Evolutionary conservation across 2,329 filamentous ascomycete genomes (phyloP).

Genomic region (Paradendryphiella salina): DNA sequence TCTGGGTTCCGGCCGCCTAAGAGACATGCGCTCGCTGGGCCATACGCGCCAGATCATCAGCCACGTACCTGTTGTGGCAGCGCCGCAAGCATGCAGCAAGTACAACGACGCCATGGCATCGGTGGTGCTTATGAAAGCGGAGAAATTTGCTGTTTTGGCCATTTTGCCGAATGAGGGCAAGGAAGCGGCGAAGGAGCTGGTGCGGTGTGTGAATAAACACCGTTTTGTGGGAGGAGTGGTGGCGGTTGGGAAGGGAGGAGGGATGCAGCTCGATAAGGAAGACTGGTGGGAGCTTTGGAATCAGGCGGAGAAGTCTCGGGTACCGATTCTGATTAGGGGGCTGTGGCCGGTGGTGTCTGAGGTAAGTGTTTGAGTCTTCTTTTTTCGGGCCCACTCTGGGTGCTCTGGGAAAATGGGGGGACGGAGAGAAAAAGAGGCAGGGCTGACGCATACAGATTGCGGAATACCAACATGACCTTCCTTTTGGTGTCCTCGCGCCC

Average conservation of each 20-base stretch:
- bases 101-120: conserved; percentile 33
- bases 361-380: conserved; percentile 7
- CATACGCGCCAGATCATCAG: conserved; percentile 33
- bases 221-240: conserved; percentile 56
- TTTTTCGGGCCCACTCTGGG: too few species aligned
- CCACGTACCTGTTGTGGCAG: conserved; percentile 28
- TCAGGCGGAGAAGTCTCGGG: conserved; percentile 46
- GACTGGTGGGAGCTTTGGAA: conserved; percentile 52
- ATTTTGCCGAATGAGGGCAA: conserved; percentile 46
- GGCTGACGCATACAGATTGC: conserved; percentile 11
- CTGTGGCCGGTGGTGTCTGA: conserved; percentile 25
- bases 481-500: conserved; percentile 17
- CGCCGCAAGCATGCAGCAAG: conserved; percentile 22
- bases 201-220: conserved; percentile 49
- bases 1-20: conserved; percentile 26
- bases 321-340: conserved; percentile 41
- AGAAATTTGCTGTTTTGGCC: conserved; percentile 51
- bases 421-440: background rate
- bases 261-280: conserved; percentile 48
- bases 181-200: conserved; percentile 44
- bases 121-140: conserved; percentile 28
- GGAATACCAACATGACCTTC: conserved; percentile 18
- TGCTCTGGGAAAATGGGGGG: background rate
- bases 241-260: conserved; percentile 46
- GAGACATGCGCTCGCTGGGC: conserved; percentile 29